Evolutionary conservation across 2,329 filamentous ascomycete genomes (phyloP).

Genomic region (Chaetomiaceae sp.): DNA sequence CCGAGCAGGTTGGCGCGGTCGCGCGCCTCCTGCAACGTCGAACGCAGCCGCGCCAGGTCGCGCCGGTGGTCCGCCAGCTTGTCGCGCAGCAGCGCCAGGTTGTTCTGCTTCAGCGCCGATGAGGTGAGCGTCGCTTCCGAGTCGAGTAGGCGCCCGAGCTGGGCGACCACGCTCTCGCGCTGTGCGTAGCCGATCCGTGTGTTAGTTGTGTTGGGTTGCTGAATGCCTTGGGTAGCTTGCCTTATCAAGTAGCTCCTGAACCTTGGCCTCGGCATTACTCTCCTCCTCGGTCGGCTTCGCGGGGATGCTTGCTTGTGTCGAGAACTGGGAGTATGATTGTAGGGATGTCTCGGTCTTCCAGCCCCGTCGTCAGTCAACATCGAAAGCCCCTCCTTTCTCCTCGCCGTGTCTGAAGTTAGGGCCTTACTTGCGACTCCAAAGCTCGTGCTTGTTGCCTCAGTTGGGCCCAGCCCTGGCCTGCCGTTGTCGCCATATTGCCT

Average conservation of each 20-base stretch:
- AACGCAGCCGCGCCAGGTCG: slow-evolving; percentile 70
- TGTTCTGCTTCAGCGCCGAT: slow-evolving; percentile 95
- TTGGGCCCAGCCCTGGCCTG: slow-evolving; percentile 70
- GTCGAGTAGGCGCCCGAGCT: slow-evolving; percentile 84
- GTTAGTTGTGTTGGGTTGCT: slow-evolving; percentile 17
- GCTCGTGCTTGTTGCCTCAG: slow-evolving; percentile 85
- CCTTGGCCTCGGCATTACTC: slow-evolving; percentile 66
- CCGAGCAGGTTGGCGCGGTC: slow-evolving; percentile 84
- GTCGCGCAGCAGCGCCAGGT: slow-evolving; percentile 84
- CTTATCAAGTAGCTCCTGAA: slow-evolving; percentile 80
- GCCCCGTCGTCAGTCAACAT: background rate
- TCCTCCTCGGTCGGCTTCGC: slow-evolving; percentile 83
- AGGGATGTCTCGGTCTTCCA: slow-evolving; percentile 74
- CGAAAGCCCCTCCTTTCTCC: background rate
- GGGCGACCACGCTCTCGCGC: slow-evolving; percentile 74
- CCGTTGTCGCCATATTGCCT: slow-evolving; percentile 23
- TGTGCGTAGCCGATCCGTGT: slow-evolving; percentile 39
- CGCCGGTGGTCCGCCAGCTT: slow-evolving; percentile 80
- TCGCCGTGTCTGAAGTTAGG: background rate
- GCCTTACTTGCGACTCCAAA: slow-evolving; percentile 76
- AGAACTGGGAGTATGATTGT: slow-evolving; percentile 86
- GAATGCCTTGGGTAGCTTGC: too few relatives aligned
- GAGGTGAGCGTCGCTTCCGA: slow-evolving; percentile 81
- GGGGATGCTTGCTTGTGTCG: slow-evolving; percentile 70
- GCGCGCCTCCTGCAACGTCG: slow-evolving; percentile 68